Conservation (phyloP, 2,329 filamentous ascomycete genomes). For the Teratosphaeria nubilosa region DNA sequence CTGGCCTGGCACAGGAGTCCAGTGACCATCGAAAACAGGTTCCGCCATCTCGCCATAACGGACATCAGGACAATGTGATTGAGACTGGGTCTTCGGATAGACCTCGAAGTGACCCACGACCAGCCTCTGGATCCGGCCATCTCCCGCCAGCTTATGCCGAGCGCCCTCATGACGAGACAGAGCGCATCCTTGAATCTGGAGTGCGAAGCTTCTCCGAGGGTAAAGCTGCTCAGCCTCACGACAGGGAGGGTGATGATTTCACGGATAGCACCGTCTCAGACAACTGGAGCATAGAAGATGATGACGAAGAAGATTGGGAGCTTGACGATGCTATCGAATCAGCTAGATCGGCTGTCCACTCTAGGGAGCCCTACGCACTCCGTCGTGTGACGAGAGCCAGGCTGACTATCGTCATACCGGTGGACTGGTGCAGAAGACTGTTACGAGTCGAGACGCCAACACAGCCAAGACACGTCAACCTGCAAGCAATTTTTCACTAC, state of each 20-base stretch:
- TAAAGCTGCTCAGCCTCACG: background rate
- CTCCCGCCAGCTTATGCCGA: slow-evolving; percentile 9
- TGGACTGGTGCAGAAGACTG: slow-evolving; percentile 16
- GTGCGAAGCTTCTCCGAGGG: slow-evolving; percentile 6
- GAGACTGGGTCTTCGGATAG: background rate
- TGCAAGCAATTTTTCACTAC: background rate
- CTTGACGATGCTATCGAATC: slow-evolving; percentile 20
- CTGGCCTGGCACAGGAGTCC: slow-evolving; percentile 21
- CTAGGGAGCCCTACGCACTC: slow-evolving; percentile 16
- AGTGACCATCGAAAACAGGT: slow-evolving; percentile 18
- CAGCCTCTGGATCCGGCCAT: background rate
- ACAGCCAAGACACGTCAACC: background rate
- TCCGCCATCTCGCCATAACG: slow-evolving; percentile 9
- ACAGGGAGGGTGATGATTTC: slow-evolving; percentile 5
- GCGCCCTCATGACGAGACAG: background rate
- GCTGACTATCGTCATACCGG: slow-evolving; percentile 8
- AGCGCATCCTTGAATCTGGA: slow-evolving; percentile 7
- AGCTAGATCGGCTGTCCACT: slow-evolving; percentile 1
- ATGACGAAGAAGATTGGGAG: slow-evolving; percentile 23
- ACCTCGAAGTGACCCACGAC: background rate
- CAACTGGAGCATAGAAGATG: slow-evolving; percentile 13
- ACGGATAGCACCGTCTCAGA: slow-evolving; percentile 1
- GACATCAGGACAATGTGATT: slow-evolving; percentile 4
- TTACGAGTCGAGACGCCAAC: slow-evolving; percentile 2
- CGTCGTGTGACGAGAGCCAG: slow-evolving; percentile 15